These are phyloP conservation scores for Periconia digitata DNA, from an alignment of 2,329 filamentous ascomycete species.

Conservation along the genomic window DNA sequence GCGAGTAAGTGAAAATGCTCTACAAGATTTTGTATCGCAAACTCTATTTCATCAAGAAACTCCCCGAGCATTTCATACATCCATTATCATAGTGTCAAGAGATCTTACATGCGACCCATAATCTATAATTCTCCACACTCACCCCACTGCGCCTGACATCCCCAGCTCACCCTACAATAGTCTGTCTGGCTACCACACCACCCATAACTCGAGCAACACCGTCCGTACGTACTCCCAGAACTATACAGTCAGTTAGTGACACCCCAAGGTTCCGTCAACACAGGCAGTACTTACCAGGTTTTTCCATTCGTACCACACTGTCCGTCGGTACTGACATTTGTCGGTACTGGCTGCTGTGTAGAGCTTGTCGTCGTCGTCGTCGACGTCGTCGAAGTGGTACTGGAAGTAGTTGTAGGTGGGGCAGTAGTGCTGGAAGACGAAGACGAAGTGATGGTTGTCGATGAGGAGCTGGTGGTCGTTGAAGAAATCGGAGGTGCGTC, in stretches of 20 bases:
- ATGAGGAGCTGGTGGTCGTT: constrained; percentile 8
- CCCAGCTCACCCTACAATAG: constrained; percentile 22
- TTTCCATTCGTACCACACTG: constrained; percentile 27
- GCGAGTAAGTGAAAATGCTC: no score
- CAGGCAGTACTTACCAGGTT: constrained; percentile 12
- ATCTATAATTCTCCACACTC: constrained; percentile 11
- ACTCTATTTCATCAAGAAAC: no score
- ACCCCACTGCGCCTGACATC: constrained; percentile 26
- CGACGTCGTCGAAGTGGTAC: constrained; percentile 11
- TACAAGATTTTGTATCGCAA: no score
- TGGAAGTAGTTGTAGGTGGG: constrained; percentile 11
- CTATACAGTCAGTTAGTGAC: background rate
- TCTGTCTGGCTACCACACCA: constrained; percentile 25
- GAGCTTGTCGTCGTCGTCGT: constrained; percentile 12
- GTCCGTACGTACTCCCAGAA: constrained; percentile 23
- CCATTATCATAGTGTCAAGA: no score
- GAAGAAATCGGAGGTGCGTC: constrained; percentile 15
- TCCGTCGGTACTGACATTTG: constrained; percentile 24
- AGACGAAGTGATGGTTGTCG: constrained; percentile 1
- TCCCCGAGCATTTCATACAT: no score
- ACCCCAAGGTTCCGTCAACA: background rate
- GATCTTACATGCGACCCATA: background rate
- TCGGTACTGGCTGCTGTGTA: constrained; percentile 16
- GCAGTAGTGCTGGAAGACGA: constrained; percentile 12
- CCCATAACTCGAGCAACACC: constrained; percentile 30